Conservation (phyloP, 2,329 filamentous ascomycete species). For the Colletotrichum costaricense region DNA sequence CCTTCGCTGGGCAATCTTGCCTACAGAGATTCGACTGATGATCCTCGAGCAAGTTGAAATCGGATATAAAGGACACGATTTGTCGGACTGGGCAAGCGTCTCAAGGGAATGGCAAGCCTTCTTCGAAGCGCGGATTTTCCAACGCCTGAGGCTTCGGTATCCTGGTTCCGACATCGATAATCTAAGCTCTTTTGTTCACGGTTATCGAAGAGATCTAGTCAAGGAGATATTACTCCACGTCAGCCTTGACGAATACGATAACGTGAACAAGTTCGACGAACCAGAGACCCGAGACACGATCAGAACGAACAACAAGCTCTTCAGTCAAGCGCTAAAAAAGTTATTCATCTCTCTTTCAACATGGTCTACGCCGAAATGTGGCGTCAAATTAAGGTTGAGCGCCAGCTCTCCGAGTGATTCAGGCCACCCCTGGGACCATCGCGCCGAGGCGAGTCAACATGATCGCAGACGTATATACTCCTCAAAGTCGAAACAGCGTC, state of each 20-base stretch:
- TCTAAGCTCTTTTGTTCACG: neutral
- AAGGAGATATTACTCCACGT: neutral
- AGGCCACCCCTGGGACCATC: neutral
- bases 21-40: conserved; percentile 10
- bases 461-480: neutral
- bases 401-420: neutral
- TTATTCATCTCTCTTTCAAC: neutral
- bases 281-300: neutral
- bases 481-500: neutral
- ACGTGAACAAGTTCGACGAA: neutral
- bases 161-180: neutral
- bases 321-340: neutral
- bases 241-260: neutral
- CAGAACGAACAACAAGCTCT: neutral
- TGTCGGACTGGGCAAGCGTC: neutral
- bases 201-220: neutral
- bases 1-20: neutral
- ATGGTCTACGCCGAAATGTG: neutral
- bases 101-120: conserved; percentile 12
- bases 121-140: conserved; percentile 1
- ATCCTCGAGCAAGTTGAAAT: neutral
- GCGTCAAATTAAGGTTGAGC: conserved; percentile 3
- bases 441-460: neutral
- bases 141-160: neutral
- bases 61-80: neutral